Evolutionary conservation across 202 grass and related monocot genomes (phyloP).

Genomic region (Dendrocalamus latiflorus): DNA sequence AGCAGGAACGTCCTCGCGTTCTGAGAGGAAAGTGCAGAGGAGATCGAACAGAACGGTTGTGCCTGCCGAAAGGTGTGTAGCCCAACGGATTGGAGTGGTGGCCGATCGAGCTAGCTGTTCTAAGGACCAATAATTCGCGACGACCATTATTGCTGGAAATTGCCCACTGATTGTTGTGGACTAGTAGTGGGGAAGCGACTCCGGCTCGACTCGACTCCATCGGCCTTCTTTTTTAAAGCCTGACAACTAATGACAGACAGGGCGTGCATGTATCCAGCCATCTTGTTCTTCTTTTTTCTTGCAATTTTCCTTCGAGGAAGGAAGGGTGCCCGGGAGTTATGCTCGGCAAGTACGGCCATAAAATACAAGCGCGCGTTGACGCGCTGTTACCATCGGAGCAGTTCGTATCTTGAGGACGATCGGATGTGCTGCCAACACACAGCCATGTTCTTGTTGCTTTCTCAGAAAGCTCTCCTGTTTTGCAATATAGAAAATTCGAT

Average conservation of each 20-base stretch:
- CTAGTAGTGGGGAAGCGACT: conserved; percentile 27
- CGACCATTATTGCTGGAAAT: conserved; percentile 10
- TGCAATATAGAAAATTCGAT: not conserved
- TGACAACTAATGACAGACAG: conserved; percentile 42
- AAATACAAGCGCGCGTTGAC: not conserved
- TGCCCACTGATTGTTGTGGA: conserved; percentile 23
- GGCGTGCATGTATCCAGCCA: not conserved
- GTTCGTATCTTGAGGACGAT: not conserved
- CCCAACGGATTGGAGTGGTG: not conserved
- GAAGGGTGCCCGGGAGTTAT: conserved; percentile 4
- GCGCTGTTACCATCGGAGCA: not conserved
- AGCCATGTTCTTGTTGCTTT: conserved; percentile 3
- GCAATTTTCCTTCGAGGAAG: not conserved
- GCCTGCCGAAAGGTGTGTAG: not conserved
- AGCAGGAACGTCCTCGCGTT: not conserved
- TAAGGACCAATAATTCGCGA: conserved; percentile 31
- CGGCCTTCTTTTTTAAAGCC: conserved; percentile 4
- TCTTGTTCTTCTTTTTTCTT: not conserved
- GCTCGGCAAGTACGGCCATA: conserved; percentile 29
- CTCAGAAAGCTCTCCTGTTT: not conserved
- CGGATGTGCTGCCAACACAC: not conserved
- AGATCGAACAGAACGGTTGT: not conserved
- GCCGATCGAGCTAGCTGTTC: not conserved
- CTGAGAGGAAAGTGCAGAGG: not conserved
- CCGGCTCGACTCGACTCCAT: not conserved